phyloP scores from a whole-genome alignment of 768 basidiomycete species.

The Naematelia aurantialba region DNA sequence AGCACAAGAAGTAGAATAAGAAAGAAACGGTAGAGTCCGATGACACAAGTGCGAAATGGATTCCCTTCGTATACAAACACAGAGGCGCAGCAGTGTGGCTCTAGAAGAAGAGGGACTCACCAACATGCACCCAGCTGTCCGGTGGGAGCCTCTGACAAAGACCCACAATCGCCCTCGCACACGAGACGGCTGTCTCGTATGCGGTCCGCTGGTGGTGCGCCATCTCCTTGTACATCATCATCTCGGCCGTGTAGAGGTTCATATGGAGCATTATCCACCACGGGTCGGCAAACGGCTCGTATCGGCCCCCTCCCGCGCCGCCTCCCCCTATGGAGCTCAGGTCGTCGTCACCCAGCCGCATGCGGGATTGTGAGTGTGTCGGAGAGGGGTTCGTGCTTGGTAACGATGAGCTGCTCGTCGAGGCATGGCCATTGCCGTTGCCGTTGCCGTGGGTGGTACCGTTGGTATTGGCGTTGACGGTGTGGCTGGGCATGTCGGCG shows the following conservation, averaged over 20 bases:
- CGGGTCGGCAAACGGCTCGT: slow-evolving; percentile 31
- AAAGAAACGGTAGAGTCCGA: too few relatives aligned
- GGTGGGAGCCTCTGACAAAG: slow-evolving; percentile 22
- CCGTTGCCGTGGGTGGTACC: background rate
- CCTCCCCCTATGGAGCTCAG: too few relatives aligned
- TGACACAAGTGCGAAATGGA: too few relatives aligned
- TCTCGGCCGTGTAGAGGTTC: slow-evolving; percentile 41
- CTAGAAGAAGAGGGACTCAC: slow-evolving; percentile 26
- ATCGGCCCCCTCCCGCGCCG: background rate
- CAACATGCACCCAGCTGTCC: slow-evolving; percentile 37
- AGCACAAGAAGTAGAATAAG: too few relatives aligned
- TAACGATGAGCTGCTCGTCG: background rate
- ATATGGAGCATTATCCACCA: slow-evolving; percentile 43
- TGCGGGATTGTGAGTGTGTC: background rate
- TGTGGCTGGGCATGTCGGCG: slow-evolving; percentile 1
- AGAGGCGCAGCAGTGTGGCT: background rate
- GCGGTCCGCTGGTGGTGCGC: slow-evolving; percentile 25
- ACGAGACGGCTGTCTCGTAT: slow-evolving; percentile 34
- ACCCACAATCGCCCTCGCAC: slow-evolving; percentile 35
- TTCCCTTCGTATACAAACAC: too few relatives aligned
- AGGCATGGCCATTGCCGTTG: background rate
- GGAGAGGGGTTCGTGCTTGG: background rate
- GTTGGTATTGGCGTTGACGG: too few relatives aligned
- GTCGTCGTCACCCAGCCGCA: too few relatives aligned
- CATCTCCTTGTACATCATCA: slow-evolving; percentile 43